Base-by-base conservation (phyloP, 306 rosid genomes). In the Myrica gale region DNA sequence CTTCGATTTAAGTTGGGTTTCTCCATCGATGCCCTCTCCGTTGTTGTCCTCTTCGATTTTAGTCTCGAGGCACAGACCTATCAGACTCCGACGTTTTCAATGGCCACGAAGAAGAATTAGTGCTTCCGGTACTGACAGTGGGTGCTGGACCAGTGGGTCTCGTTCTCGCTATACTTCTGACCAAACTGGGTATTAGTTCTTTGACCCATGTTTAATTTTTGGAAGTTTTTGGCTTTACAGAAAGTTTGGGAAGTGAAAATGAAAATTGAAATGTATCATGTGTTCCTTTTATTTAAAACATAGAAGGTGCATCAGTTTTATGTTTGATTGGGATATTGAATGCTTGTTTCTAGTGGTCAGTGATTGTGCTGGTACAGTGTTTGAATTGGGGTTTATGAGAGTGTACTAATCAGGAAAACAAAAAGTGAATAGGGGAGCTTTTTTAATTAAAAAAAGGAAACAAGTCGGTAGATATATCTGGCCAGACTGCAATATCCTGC, bases 101-200 rank as follows among this genome's bases (percentile, higher is more conserved):
- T 51, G 83, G 83, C 56, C 71, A 84, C 15, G 13, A 57, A 57
- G 63, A 20, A 57, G 76, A 82, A 68, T 7, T 80, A 11, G 71
- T 72, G 78, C 82, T 87, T 77, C 90, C 88, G n/a, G 88, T 87
- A 67, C 78, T 87, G 21, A 87, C 84, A 15, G 87, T 87, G 15
- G 90, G 88, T 12, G 87, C 90, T 41, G 90, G 88, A 26, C 88
- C 90, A 44, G 90, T 84, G 60, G 90, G 90, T 77, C 88, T 87
- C 46, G 88, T 87, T 53, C 86, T 84, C 47, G 79, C 90, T 54
- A 82, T 82, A 46, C 87, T 87, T 69, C 72, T 84, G 39, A 84
- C 87, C 13, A 87, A 84, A 76, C 73, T 87, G 54, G 90, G 90
- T 87, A 69, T 43, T 48, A 41, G 37, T 1, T 57, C 46, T 45